phyloP scores from a whole-genome alignment of 2,329 filamentous ascomycete species.

The Cladosporium colombiae region DNA sequence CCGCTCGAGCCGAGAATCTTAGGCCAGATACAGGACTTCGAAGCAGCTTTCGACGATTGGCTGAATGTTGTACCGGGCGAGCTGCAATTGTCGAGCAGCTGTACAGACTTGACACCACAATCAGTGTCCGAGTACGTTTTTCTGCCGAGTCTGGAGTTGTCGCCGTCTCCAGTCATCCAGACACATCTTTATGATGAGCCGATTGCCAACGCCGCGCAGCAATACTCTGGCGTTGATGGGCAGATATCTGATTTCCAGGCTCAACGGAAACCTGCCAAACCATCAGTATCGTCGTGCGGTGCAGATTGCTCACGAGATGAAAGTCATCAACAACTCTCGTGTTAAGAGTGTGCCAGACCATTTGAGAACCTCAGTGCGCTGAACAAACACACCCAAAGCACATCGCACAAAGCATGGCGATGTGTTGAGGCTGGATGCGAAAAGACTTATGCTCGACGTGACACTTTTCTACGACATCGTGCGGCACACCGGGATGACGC shows the following conservation, averaged over 20 bases:
- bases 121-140: background rate
- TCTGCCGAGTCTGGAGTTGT: background rate
- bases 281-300: background rate
- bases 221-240: background rate
- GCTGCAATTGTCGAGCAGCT: background rate
- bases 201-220: background rate
- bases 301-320: background rate
- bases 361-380: background rate
- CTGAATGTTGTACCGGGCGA: background rate
- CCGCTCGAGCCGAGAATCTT: background rate
- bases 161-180: background rate
- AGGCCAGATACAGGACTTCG: background rate
- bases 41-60: background rate
- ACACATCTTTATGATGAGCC: background rate
- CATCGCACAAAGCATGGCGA: slow-evolving; percentile 11
- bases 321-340: background rate
- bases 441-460: background rate
- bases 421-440: background rate
- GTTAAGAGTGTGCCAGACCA: background rate
- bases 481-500: background rate
- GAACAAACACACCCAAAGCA: background rate
- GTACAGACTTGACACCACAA: background rate
- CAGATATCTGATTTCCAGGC: background rate
- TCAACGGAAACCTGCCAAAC: background rate
- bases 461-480: slow-evolving; percentile 4